phyloP scores from a whole-genome alignment of 352 stramenopile genomes.

The Globisporangium uncinulatum region DNA sequence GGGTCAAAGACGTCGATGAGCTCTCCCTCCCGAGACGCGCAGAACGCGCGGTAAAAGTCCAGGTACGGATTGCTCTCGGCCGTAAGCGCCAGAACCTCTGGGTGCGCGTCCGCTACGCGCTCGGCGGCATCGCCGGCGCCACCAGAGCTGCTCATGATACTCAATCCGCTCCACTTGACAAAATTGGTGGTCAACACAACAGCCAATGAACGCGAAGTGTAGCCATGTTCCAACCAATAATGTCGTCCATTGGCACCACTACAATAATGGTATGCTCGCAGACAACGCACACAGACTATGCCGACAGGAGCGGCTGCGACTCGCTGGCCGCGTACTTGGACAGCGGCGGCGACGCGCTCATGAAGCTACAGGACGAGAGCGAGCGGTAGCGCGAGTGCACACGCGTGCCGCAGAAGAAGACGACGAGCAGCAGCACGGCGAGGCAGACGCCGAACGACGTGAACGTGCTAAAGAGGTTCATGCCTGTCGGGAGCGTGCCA shows the following conservation, averaged over 20 bases:
- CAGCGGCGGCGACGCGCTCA: conserved; percentile 58
- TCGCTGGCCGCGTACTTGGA: conserved; percentile 43
- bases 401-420: conserved; percentile 76
- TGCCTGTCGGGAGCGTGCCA: conserved; percentile 63
- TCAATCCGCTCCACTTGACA: neutral
- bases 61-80: conserved; percentile 77
- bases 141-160: neutral
- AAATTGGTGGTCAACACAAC: too few species aligned
- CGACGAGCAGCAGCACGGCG: conserved; percentile 60
- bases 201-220: neutral
- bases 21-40: conserved; percentile 43
- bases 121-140: conserved; percentile 2
- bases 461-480: conserved; percentile 74
- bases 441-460: conserved; percentile 75
- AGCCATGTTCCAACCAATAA: neutral
- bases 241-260: neutral
- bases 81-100: conserved; percentile 41
- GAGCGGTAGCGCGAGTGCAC: conserved; percentile 75
- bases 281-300: neutral
- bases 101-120: conserved; percentile 7
- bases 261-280: too few species aligned
- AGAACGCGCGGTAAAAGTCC: conserved; percentile 71
- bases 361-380: conserved; percentile 67
- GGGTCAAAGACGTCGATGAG: conserved; percentile 72
- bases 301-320: conserved; percentile 39